Evolutionary conservation across 345 rosid genomes (phyloP), one percentile per base, ranked within the genome.

Genomic region (Bruguiera gymnorhiza): DNA sequence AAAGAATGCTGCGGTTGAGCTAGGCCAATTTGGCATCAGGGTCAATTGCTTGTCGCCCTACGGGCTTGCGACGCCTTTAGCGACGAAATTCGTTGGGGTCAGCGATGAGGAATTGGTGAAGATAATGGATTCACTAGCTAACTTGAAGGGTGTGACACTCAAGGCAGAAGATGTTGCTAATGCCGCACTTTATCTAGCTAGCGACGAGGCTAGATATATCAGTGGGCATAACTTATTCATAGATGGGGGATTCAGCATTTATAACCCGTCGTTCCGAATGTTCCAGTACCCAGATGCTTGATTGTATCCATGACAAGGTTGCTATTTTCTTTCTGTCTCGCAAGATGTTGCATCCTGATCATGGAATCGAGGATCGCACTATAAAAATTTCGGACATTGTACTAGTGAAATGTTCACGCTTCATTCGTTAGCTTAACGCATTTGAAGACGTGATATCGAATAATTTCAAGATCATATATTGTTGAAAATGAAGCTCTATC

Each of bases 1-100:
- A 16, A 77, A 48, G 64, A 86, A 84, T 46, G 82, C 82, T 0
- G 82, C 86, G 0, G 80, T 66, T 20, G 86, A 84, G 78, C 80
- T 86, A 0, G 88, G 88, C 4, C 82, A 82, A 65, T 84, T 81
- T 46, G 87, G 88, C 26, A 83, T 83, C 19, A 70, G 84, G 57
- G 87, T 77, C 19, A 87, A 85, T 48, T 87, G 86, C 57, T 46
- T 87, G 66, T 70, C 88, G 1, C 88, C 91, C 8, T 81, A 59
- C 50, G 83, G 56, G 0, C 50, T 82, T 0, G 80, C 75, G 5
- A 86, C 88, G 1, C 86, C 86, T 19, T 69, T 82, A 51, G 83
- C 85, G 10, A 82, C 71, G 0, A 39, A 39, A 52, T 73, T 87
- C 43, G 13, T 67, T 0, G 88, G 83, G 53, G 0, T 65, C 23